Conservation (phyloP, 768 basidiomycete species). For the Russula abietina region DNA sequence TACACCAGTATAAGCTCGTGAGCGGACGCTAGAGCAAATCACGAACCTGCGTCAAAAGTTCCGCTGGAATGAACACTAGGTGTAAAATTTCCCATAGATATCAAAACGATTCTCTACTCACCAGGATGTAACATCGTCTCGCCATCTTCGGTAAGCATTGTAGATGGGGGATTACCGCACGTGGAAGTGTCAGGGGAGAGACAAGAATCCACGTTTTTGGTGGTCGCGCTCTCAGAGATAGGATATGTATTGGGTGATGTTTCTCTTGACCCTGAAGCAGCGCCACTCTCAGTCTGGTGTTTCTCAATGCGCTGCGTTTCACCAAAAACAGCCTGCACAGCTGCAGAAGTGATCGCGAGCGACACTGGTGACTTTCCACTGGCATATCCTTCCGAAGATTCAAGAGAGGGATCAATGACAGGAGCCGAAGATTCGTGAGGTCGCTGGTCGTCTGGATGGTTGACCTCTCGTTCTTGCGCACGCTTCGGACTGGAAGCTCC, state of each 20-base stretch:
- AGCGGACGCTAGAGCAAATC: conserved; percentile 15
- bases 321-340: conserved; percentile 35
- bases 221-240: not conserved
- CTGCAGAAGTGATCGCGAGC: conserved; percentile 27
- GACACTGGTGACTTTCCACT: conserved; percentile 20
- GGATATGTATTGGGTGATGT: conserved; percentile 3
- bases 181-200: conserved; percentile 32
- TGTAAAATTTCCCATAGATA: conserved; percentile 14
- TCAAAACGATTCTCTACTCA: conserved; percentile 31
- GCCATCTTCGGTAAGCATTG: conserved; percentile 55
- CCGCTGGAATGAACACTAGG: conserved; percentile 35
- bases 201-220: not conserved
- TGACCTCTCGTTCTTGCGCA: conserved; percentile 8
- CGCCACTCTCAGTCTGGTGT: not conserved
- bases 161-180: conserved; percentile 40
- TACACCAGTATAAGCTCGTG: conserved; percentile 21
- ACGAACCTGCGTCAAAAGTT: conserved; percentile 57
- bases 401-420: conserved; percentile 39
- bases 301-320: conserved; percentile 32
- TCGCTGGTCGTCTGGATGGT: conserved; percentile 5
- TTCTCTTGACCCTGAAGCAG: conserved; percentile 4
- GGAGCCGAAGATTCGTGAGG: conserved; percentile 22
- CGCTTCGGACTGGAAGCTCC: conserved; percentile 14
- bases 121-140: conserved; percentile 66
- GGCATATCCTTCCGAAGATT: conserved; percentile 25